phyloP scores from a whole-genome alignment of 495 filamentous ascomycete species.

The Penicillium ochrochloron region DNA sequence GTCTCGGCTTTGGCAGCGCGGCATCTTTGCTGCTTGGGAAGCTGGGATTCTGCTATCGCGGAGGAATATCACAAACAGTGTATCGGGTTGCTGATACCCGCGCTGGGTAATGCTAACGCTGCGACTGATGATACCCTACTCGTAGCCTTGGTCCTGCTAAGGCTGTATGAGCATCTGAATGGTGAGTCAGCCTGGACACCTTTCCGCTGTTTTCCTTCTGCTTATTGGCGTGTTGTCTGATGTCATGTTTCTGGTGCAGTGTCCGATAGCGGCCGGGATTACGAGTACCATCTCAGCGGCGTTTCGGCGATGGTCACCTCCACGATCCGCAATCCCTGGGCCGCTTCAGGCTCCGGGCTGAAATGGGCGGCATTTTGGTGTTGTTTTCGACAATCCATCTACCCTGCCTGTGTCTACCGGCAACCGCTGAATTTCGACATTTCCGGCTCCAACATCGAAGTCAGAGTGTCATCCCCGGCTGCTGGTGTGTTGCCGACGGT shows the following conservation, averaged over 20 bases:
- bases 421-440: neutral
- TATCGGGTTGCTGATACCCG: conserved; percentile 1
- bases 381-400: conserved; percentile 2
- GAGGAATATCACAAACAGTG: neutral
- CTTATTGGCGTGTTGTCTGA: neutral
- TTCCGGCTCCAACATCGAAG: neutral
- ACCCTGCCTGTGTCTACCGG: neutral
- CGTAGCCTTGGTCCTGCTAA: neutral
- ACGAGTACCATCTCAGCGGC: neutral
- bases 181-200: neutral
- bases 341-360: neutral
- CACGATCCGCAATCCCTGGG: conserved; percentile 1
- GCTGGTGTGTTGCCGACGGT: neutral
- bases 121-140: conserved; percentile 2
- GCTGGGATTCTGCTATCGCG: conserved; percentile 1
- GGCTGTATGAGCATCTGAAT: neutral
- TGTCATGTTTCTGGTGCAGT: neutral
- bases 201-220: neutral
- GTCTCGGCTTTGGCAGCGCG: neutral
- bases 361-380: conserved; percentile 2
- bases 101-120: neutral
- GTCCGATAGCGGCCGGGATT: neutral
- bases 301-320: conserved; percentile 1
- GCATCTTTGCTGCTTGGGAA: conserved; percentile 1
- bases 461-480: neutral